Evolutionary conservation across 2,329 filamentous ascomycete genomes (phyloP), one percentile per base, ranked within the genome.

Genomic region (Amphichorda felina): DNA sequence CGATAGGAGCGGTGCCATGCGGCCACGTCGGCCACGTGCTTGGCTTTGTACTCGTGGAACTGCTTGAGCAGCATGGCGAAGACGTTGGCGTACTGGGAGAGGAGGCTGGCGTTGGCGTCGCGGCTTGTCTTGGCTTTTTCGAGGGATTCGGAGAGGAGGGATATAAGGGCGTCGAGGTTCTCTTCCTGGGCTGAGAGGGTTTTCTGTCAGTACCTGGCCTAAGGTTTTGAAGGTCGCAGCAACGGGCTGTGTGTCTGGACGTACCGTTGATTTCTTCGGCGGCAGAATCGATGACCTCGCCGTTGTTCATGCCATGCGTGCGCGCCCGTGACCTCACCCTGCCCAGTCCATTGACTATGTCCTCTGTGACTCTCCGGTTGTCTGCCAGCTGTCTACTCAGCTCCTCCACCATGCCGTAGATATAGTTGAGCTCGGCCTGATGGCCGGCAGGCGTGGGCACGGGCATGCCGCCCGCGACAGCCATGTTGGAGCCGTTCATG

Each of bases 1-100:
- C 76, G 71, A 60, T 81, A 81, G 39, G 70, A 76, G 38, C 68
- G 71, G 58, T 81, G 76, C 76, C 76, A 81, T 16, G 71, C 56
- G 5, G 70, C 63, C 14, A 78, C 71, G 48, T 80, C 76, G 33
- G 61, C 59, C 31, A 79, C 66, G 48, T 79, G 73, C 29, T 70
- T 70, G 38, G 69, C 64, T 50, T 80, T 79, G 63, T 78, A 80
- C 25, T 72, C 66, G 59, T 80, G 75, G 49, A 79, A 72, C 47
- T 79, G 74, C 45, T 70, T 68, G 22, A 79, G 66, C 57, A 79
- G 72, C 31, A 64, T 57, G 30, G 66, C 62, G 39, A 79, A 60
- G 19, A 68, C 68, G 38, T 63, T 61, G 32, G 73, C 73, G 52
- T 76, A 79, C 37, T 74, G 66, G 13, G 63, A 61, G 24, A 79